Conservation (phyloP, 768 basidiomycete genomes). For the Boletus subparvulus region DNA sequence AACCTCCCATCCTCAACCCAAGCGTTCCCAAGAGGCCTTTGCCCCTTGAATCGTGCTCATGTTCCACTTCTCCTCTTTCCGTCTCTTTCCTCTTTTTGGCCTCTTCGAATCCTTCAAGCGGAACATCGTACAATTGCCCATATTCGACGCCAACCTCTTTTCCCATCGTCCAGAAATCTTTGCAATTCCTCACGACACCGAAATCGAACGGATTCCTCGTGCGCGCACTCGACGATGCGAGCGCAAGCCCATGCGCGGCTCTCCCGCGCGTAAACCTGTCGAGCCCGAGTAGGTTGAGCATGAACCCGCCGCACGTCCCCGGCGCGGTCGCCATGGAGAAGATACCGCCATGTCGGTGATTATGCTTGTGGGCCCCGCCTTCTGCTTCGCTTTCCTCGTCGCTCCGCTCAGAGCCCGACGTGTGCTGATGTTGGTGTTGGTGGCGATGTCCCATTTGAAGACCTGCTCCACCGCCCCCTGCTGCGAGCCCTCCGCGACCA, state of each 20-base stretch:
- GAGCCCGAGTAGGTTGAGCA: constrained; percentile 89
- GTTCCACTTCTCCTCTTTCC: constrained; percentile 41
- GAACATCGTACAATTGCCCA: constrained; percentile 85
- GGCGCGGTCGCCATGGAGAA: constrained; percentile 35
- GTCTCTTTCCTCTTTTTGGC: constrained; percentile 59
- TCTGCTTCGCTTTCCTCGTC: constrained; percentile 42
- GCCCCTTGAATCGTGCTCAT: constrained; percentile 48
- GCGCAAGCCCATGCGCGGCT: constrained; percentile 81
- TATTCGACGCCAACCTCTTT: constrained; percentile 88
- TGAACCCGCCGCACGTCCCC: constrained; percentile 50
- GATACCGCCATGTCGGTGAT: constrained; percentile 42
- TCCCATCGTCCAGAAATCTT: constrained; percentile 92
- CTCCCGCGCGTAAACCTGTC: constrained; percentile 93
- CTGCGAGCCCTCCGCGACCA: constrained; percentile 71
- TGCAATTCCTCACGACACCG: constrained; percentile 75
- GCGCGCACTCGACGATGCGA: constrained; percentile 51
- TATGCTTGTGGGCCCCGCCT: constrained; percentile 41
- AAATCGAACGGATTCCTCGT: constrained; percentile 92
- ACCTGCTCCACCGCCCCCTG: constrained; percentile 52
- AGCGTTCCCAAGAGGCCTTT: constrained; percentile 39
- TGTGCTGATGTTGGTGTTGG: constrained; percentile 21
- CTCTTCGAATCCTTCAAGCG: constrained; percentile 78
- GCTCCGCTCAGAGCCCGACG: constrained; percentile 43
- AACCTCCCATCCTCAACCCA: constrained; percentile 37
- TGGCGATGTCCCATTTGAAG: constrained; percentile 83